Conservation (phyloP, 1,139 yeast genomes). For the Blastobotrys ciferrii region DNA sequence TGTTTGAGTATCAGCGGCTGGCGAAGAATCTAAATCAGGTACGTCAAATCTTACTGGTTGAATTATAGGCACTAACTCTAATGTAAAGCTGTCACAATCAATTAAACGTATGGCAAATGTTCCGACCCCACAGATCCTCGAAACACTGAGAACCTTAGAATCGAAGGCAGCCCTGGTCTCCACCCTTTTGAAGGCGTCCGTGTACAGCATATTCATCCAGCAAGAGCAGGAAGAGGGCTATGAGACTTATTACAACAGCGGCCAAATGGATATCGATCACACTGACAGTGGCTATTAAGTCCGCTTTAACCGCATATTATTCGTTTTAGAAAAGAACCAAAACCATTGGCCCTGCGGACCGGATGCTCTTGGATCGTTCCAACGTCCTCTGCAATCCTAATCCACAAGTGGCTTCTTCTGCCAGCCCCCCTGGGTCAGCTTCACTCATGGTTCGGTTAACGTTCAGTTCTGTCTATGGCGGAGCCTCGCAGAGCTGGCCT, state of each 20-base stretch:
- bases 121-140: conserved; percentile 43
- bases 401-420: too few relatives aligned
- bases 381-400: too few relatives aligned
- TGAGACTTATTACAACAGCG: conserved; percentile 12
- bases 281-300: conserved; percentile 7
- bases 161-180: conserved; percentile 57
- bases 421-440: too few relatives aligned
- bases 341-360: too few relatives aligned
- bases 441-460: too few relatives aligned
- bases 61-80: not conserved
- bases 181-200: conserved; percentile 59
- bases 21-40: conserved; percentile 31
- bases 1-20: conserved; percentile 33
- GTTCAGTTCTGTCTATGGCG: too few relatives aligned
- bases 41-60: conserved; percentile 12
- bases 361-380: too few relatives aligned
- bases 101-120: conserved; percentile 27
- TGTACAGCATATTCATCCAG: conserved; percentile 50
- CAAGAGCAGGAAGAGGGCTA: conserved; percentile 36
- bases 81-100: conserved; percentile 26
- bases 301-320: not conserved
- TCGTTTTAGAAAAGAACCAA: too few relatives aligned
- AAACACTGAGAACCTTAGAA: conserved; percentile 51
- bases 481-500: too few relatives aligned
- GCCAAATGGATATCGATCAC: conserved; percentile 6